A percentile compares a stretch with the other conserved stretches of the same genome.
These are phyloP conservation scores for Plectosphaerella cucumerina DNA, from an alignment of 2,329 filamentous ascomycete genomes.

Conservation along the genomic window DNA sequence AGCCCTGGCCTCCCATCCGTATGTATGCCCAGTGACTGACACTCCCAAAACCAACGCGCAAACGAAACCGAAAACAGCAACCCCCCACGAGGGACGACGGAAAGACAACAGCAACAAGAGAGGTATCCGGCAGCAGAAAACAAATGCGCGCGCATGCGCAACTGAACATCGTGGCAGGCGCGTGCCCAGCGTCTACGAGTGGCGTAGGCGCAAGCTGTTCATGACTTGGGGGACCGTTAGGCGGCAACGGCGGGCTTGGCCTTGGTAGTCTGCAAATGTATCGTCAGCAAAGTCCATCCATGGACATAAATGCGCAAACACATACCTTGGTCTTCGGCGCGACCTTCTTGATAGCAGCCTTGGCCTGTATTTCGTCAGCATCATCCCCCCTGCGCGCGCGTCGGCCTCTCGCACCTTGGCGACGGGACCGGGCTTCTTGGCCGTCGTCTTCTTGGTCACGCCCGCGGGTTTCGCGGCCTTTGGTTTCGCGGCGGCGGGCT, in stretches of 20 bases:
- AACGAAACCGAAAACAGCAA: not conserved
- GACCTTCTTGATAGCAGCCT: conserved; percentile 10
- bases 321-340: conserved; percentile 10
- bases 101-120: not conserved
- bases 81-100: too few species aligned
- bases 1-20: too few species aligned
- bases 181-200: not conserved
- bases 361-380: conserved; percentile 5
- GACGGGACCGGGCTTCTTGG: conserved; percentile 11
- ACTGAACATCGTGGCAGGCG: conserved; percentile 2
- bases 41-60: not conserved
- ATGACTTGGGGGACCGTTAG: not conserved
- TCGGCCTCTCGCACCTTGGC: conserved; percentile 3
- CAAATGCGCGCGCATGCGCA: conserved; percentile 4
- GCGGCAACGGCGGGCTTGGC: conserved; percentile 7
- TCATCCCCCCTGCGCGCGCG: not conserved
- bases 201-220: not conserved
- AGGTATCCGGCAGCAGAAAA: not conserved
- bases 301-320: not conserved
- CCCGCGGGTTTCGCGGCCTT: conserved; percentile 12
- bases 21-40: not conserved
- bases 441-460: conserved; percentile 12
- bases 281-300: not conserved
- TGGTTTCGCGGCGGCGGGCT: not conserved
- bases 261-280: conserved; percentile 8